Base-by-base conservation (phyloP, 352 stramenopile species). In the Globisporangium camurandrum region DNA sequence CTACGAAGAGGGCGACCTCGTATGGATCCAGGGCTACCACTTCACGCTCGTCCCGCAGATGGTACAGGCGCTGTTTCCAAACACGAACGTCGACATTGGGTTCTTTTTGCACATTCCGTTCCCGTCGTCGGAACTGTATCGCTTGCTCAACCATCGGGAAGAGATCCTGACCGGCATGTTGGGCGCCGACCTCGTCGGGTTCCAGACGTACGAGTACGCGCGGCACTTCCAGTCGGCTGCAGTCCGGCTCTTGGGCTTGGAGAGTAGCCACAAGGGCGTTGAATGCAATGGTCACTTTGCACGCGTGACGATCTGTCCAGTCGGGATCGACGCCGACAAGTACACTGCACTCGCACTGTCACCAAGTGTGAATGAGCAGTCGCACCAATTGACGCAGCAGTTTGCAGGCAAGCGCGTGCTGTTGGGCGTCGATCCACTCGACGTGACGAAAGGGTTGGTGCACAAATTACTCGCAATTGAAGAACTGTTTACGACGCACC, bases 51-150 rank as follows among this genome's bases (percentile, higher is more conserved):
- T 95, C 8, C 87, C 87, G 0, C 74, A 72, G 2, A 46, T 95
- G 34, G 60, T 96, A 16, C 77, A 81, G 28, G 65, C 77, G 16
- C 78, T 82, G 17, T 88, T 90, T 48, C 77, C 83, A 1, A 67
- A 91, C 10, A 75, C 85, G 41, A 84, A 76, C 16, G 90, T 86
- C 43, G 85, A 74, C 23, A n/a, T n/a, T n/a, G n/a, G n/a, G n/a
- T 95, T 92, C 49, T 96, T 91, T 65, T 86, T 96, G 43, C 87
- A 96, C 60, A 90, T 71, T 37, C 87, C 87, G 20, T 96, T 95
- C 47, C 87, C 87, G 33, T 95, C 84, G 10, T 93, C 81, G 11
- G 86, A 94, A 60, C 92, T 96, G 49, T 95, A 95, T 56, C 85
- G 91, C 47, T 95, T 95, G 70, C 66, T 95, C 20, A 83, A 85